Conservation (phyloP, 352 stramenopile species). For the Globisporangium barbulae region DNA sequence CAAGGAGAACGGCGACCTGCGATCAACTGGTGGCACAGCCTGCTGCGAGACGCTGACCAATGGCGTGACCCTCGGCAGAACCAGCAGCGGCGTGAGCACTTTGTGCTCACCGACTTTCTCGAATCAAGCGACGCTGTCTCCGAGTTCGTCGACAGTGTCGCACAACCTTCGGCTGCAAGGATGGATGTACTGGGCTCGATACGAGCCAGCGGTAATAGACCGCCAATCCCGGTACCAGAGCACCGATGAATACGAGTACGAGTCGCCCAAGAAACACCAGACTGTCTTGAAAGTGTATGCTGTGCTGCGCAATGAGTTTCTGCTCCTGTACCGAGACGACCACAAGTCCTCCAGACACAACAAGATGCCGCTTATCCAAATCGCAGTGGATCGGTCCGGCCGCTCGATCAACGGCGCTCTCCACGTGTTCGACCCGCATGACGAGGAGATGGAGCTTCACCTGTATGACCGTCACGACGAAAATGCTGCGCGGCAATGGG, state of each 20-base stretch:
- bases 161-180: slow-evolving; percentile 27
- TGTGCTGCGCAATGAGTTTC: slow-evolving; percentile 41
- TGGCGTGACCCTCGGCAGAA: neutral
- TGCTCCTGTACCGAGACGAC: slow-evolving; percentile 36
- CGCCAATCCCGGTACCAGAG: neutral
- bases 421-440: slow-evolving; percentile 32
- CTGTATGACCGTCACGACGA: slow-evolving; percentile 42
- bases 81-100: slow-evolving; percentile 8
- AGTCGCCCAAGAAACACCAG: slow-evolving; percentile 14
- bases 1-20: slow-evolving; percentile 15
- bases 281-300: slow-evolving; percentile 40
- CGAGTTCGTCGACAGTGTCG: slow-evolving; percentile 5
- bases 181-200: slow-evolving; percentile 46
- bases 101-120: slow-evolving; percentile 12
- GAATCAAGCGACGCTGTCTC: neutral
- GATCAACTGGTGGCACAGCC: slow-evolving; percentile 6
- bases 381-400: slow-evolving; percentile 27
- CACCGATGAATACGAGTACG: neutral
- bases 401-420: slow-evolving; percentile 27
- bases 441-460: slow-evolving; percentile 39
- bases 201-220: slow-evolving; percentile 6
- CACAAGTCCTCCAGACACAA: slow-evolving; percentile 18
- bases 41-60: neutral
- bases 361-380: slow-evolving; percentile 33
- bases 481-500: slow-evolving; percentile 28